Evolutionary conservation across 2,329 filamentous ascomycete species (phyloP).

Genomic region (Zymoseptoria tritici): DNA sequence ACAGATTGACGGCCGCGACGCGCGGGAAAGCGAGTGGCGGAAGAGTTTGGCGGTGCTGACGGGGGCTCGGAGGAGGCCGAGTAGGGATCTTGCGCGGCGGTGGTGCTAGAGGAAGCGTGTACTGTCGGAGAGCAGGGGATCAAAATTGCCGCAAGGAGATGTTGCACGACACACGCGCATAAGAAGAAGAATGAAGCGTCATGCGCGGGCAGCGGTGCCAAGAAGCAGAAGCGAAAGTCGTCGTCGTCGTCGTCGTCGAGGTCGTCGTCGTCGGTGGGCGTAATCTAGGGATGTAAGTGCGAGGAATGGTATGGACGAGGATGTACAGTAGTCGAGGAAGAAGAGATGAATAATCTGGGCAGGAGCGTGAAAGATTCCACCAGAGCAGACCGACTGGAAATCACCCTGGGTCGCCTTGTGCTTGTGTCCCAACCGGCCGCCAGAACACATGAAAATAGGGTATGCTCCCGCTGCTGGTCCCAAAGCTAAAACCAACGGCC

Average conservation of each 20-base stretch:
- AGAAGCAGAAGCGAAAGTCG: background rate
- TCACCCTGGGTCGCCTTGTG: background rate
- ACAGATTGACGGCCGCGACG: background rate
- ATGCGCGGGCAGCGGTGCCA: background rate
- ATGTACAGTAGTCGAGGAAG: background rate
- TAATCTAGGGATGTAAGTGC: no score
- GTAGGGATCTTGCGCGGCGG: background rate
- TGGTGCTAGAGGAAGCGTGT: background rate
- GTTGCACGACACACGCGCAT: background rate
- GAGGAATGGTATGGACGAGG: background rate
- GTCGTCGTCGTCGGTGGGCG: background rate
- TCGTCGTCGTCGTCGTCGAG: background rate
- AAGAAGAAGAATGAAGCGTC: background rate
- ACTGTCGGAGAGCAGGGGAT: background rate
- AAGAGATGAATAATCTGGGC: background rate
- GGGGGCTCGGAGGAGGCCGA: background rate
- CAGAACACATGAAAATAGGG: background rate
- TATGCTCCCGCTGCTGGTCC: no score
- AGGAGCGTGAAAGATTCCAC: background rate
- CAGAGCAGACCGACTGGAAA: background rate
- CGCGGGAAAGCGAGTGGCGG: background rate
- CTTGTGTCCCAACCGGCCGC: background rate
- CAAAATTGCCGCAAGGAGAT: background rate
- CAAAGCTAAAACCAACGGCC: background rate
- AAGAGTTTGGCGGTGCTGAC: background rate